Evolutionary conservation across 192 early-diverging fungal genomes (phyloP), one percentile per base, ranked within the genome.

Genomic region (Phlyctochytrium planicorne): DNA sequence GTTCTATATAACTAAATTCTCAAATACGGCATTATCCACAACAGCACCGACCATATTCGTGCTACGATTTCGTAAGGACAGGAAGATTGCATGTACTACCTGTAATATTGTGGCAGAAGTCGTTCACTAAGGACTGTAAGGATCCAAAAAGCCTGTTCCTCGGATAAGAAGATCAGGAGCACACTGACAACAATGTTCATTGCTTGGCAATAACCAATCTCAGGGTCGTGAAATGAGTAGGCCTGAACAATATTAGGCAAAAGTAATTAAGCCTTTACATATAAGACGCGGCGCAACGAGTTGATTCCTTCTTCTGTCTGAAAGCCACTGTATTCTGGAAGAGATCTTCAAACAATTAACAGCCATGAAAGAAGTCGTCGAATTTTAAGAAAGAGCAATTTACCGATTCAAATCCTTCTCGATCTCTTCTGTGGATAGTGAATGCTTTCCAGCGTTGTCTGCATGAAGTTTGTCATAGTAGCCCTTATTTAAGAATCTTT

Each of bases 171-270:
- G 30, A 99, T 93, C 52, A 99, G 79, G 68, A 99, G 80, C 0
- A 95, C 91, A 30, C 91, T 94, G 50, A 94, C 93, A 0, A 99
- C 91, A 81, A 99, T 95, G 76, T 99, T 99, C 97, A 99, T 99
- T 1, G 97, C 96, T 74, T 99, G 97, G 76, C 97, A 99, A 78
- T 99, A 99, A n/a, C 97, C 97, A 24, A 99, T 87, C 73, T 96
- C 94, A 14, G 80, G 85, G 34, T 87, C 79, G 61, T 85, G 81
- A 61, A 73, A 85, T 32, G 84, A 86, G 50, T 73, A 84, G 2
- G 79, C 78, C 77, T 80, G 31, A 6, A 32, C 6, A 34, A 56
- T 52, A 71, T 34, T 23, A 23, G 35, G 50, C 14, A 32, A 10
- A 30, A 20, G 27, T 6, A 3, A 34, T 24, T 32, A n/a, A 1